These are phyloP conservation scores for Mycosarcoma mackinlayi DNA, from an alignment of 1,284 basidiomycete genomes.

Conservation along the genomic window DNA sequence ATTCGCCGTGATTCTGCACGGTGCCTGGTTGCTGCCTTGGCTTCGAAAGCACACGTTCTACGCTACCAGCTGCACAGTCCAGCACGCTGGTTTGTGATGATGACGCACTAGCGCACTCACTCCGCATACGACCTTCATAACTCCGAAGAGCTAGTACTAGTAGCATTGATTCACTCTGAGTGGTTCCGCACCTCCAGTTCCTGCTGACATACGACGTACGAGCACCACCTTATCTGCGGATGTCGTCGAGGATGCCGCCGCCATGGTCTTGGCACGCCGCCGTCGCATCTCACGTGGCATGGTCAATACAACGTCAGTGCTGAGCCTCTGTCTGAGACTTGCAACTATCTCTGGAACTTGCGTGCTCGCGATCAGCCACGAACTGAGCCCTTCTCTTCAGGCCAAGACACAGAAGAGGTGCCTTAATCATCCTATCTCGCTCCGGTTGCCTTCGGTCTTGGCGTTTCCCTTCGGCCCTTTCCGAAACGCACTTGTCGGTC, in stretches of 20 bases:
- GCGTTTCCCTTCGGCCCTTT: conserved; percentile 14
- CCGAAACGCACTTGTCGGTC: background rate
- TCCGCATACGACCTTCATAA: conserved; percentile 4
- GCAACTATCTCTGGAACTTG: background rate
- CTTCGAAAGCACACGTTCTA: background rate
- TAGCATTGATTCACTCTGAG: too few species aligned
- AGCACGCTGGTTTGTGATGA: background rate
- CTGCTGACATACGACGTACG: too few species aligned
- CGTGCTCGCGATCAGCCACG: conserved; percentile 36
- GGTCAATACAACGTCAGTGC: background rate
- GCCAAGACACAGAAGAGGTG: conserved; percentile 4
- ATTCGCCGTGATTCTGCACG: background rate
- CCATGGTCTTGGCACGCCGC: conserved; percentile 35
- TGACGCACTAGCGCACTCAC: conserved; percentile 17
- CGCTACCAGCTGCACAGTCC: too few species aligned
- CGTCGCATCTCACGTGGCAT: conserved; percentile 5
- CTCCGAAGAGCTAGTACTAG: too few species aligned
- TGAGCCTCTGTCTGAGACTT: background rate
- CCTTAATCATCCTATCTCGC: conserved; percentile 5
- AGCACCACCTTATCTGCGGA: conserved; percentile 1
- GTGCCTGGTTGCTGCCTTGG: conserved; percentile 18
- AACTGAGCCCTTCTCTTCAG: background rate
- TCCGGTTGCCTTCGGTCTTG: conserved; percentile 36
- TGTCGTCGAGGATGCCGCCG: conserved; percentile 18
- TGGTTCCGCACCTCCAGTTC: too few species aligned